phyloP scores from a whole-genome alignment of 139 green algal species.

The Chlamydomonas schloesseri region DNA sequence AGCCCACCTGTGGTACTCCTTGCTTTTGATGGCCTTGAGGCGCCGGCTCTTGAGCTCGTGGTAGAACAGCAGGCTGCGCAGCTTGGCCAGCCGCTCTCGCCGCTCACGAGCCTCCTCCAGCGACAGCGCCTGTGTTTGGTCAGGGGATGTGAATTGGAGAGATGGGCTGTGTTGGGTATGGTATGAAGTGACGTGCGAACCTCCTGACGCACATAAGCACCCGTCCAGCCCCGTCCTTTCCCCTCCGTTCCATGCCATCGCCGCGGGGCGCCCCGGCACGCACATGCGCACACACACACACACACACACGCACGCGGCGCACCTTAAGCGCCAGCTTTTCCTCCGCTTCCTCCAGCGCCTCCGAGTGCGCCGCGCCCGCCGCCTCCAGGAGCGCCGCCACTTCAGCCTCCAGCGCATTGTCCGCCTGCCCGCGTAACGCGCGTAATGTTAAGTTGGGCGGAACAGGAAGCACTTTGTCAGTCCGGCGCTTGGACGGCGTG shows the following conservation, averaged over 20 bases:
- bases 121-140: constrained; percentile 73
- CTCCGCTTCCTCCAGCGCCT: constrained; percentile 78
- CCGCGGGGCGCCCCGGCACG: too few relatives aligned
- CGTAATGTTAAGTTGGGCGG: too few relatives aligned
- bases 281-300: too few relatives aligned
- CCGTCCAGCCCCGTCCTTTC: too few relatives aligned
- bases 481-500: too few relatives aligned
- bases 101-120: constrained; percentile 85
- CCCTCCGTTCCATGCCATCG: too few relatives aligned
- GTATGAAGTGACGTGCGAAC: too few relatives aligned
- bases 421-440: too few relatives aligned
- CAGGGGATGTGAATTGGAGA: background rate
- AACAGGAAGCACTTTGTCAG: too few relatives aligned
- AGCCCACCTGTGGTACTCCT: constrained; percentile 43
- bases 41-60: constrained; percentile 92
- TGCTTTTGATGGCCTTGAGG: constrained; percentile 73
- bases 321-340: constrained; percentile 80
- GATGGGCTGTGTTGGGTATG: background rate
- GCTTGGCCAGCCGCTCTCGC: constrained; percentile 79
- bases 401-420: constrained; percentile 84
- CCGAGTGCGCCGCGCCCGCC: constrained; percentile 63
- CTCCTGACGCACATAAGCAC: too few relatives aligned
- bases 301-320: too few relatives aligned
- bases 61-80: constrained; percentile 92
- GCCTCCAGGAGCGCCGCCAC: constrained; percentile 84